Evolutionary conservation across 2,329 filamentous ascomycete species (phyloP), one percentile per base, ranked within the genome.

Genomic region (Cordyceps fumosorosea): DNA sequence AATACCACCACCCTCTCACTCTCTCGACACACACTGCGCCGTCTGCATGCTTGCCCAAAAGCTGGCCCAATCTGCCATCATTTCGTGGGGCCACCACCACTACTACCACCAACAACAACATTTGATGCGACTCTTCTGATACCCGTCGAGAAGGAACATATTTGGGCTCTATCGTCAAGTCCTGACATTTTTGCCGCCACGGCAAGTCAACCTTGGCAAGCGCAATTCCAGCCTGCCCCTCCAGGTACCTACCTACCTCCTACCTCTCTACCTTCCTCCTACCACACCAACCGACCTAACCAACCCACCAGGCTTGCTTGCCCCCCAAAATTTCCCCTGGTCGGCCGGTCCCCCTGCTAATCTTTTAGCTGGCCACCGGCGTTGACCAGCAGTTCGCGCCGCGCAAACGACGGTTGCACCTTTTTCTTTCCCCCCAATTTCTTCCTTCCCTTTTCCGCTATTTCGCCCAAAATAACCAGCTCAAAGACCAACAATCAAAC

Each of bases 321-420:
- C 54, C 54, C 54, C 42, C 54, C 14, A 32, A 56, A 53, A 47
- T 26, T 20, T 44, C n/a, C 20, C 45, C 45, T 16, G 45, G 45
- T 26, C 22, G 14, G 18, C 40, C 40, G 45, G 45, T 8, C 22
- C 45, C 45, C 22, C 45, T 48, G 20, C 45, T 26, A 26, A 22
- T 20, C 18, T 47, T 44, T 20, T 47, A 47, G 20, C 44, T 47
- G 44, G 44, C 44, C n/a, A 12, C 44, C n/a, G 29, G 29, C 29
- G n/a, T 47, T 26, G 26, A 44, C 24, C 8, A 48, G 42, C 44
- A 37, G 55, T 50, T 47, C 32, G 32, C 44, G 22, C 40, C 32
- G 51, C 51, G 56, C 56, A 58, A 50, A 58, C 45, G 45, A 58
- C 34, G 34, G 34, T 37, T 48, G 56, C 48, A 48, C 34, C 11